Base-by-base conservation (phyloP, 2,329 filamentous ascomycete genomes). In the Talaromyces atroroseus region DNA sequence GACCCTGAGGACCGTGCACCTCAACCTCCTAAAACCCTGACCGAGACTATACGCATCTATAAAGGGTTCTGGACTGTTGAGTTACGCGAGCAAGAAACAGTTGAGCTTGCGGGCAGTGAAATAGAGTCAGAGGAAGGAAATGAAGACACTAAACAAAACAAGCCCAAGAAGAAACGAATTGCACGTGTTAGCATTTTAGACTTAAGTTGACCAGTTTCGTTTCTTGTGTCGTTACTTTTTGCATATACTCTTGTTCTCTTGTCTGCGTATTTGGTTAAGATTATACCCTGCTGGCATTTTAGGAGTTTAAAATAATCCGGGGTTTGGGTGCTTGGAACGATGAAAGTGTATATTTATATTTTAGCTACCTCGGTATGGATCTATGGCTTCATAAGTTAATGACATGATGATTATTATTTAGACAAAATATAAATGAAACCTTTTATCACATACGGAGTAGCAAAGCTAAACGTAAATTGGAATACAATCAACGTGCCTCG, bases 171-270 rank as follows among this genome's bases (percentile, higher is more conserved):
- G 58, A 70, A 72, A 57, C 60, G 66, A 12, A 58, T 71, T 23
- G 49, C 65, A 23, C 68, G 70, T 32, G 69, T 71, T 18, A 71
- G 70, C 60, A 63, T 72, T 32, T 16, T 72, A 48, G 69, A 72
- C 57, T 58, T 72, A 60, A 65, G 44, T 34, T 60, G 42, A 47
- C 26, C 45, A 24, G 46, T 24, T 18, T 48, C 14, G 11, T 29
- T 23, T 21, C 7, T 18, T 21, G 18, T 36, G 29, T 32, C 10
- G 8, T 54, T 54, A 34, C 18, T 20, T 40, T 54, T 40, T 16
- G 20, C 21, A 21, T 38, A 3, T 36, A 7, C 46, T 24, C 34
- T 10, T 16, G 20, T 34, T 12, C 48, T 49, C 23, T 49, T n/a
- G 16, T 21, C 26, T 36, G 23, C 26, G 3, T n/a, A 29, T 16